Evolutionary conservation across 495 filamentous ascomycete species (phyloP).

Genomic region (Aspergillus conjunctus): DNA sequence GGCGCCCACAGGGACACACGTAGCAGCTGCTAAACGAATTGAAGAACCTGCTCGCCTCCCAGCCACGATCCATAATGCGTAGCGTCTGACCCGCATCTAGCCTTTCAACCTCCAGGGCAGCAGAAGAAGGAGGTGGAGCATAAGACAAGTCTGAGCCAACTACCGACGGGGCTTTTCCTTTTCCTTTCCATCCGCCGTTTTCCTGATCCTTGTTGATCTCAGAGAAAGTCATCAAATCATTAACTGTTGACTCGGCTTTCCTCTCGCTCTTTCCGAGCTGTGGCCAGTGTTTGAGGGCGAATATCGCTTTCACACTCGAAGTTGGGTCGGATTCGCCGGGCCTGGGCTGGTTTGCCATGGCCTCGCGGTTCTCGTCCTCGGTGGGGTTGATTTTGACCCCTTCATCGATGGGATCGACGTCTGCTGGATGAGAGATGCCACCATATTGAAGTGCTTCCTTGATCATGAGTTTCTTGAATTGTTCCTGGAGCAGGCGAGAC

Average conservation of each 20-base stretch:
- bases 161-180: background rate
- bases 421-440: constrained; percentile 8
- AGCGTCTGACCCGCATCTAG: constrained; percentile 17
- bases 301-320: background rate
- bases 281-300: constrained; percentile 27
- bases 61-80: constrained; percentile 20
- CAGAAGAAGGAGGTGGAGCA: background rate
- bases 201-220: background rate
- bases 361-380: constrained; percentile 17
- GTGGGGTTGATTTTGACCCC: constrained; percentile 14
- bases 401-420: constrained; percentile 16
- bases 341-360: constrained; percentile 24
- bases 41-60: constrained; percentile 32
- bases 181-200: constrained; percentile 9
- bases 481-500: constrained; percentile 37
- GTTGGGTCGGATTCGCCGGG: background rate
- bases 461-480: constrained; percentile 43
- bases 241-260: constrained; percentile 1
- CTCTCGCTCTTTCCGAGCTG: background rate
- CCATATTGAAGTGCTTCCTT: constrained; percentile 26
- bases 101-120: background rate
- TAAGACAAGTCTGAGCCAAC: constrained; percentile 5
- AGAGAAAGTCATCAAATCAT: constrained; percentile 23
- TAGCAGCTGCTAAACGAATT: constrained; percentile 26
- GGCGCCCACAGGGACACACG: constrained; percentile 30